phyloP scores from a whole-genome alignment of 371 early-diverging fungal species.

The Mucor ambiguus region DNA sequence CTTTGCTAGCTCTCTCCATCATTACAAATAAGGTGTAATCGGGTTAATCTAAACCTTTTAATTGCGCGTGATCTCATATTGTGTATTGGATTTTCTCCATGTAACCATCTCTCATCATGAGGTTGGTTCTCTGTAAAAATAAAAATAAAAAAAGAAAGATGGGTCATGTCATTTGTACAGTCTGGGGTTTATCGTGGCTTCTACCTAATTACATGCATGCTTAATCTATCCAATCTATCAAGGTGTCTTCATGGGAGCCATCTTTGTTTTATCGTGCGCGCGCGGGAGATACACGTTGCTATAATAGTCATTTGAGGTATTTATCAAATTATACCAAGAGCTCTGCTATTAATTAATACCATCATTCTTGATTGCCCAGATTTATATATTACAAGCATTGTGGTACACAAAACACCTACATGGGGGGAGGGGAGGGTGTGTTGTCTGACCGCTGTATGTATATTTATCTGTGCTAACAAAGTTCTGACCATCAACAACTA shows the following conservation, averaged over 20 bases:
- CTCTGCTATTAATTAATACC: background rate
- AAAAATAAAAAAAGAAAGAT: background rate
- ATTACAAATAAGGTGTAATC: background rate
- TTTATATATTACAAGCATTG: background rate
- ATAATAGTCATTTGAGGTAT: background rate
- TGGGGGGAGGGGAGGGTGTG: background rate
- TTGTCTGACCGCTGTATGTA: background rate
- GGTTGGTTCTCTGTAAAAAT: background rate
- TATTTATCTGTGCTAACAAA: background rate
- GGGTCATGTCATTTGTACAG: background rate
- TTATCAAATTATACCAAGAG: background rate
- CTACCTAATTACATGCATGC: background rate
- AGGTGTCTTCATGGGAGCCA: background rate
- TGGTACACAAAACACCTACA: background rate
- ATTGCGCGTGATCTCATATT: slow-evolving; percentile 1
- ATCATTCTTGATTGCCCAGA: background rate
- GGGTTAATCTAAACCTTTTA: background rate
- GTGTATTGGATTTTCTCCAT: background rate
- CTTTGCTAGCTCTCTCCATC: background rate
- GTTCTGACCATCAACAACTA: background rate
- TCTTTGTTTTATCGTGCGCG: background rate
- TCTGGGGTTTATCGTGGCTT: background rate
- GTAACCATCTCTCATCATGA: background rate
- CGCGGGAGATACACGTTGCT: background rate
- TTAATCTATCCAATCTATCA: background rate